Conservation (phyloP, 2,329 filamentous ascomycete genomes). For the Colletotrichum liaoningense region DNA sequence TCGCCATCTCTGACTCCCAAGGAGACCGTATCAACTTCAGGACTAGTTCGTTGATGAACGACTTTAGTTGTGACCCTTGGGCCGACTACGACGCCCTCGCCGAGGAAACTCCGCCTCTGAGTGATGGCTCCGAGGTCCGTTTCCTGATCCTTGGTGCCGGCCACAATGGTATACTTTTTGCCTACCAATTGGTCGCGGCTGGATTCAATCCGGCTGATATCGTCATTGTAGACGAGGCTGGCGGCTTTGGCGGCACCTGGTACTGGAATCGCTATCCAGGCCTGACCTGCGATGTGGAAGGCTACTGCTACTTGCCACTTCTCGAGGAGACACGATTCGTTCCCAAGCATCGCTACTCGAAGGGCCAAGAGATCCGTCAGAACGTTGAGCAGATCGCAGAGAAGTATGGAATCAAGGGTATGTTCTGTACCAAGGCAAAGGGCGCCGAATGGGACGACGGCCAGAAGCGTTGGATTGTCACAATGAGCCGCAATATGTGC, state of each 20-base stretch:
- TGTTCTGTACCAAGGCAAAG: slow-evolving; percentile 56
- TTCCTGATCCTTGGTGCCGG: slow-evolving; percentile 10
- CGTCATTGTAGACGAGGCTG: slow-evolving; percentile 52
- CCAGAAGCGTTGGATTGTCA: slow-evolving; percentile 37
- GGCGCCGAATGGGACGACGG: slow-evolving; percentile 58
- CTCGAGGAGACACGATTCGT: slow-evolving; percentile 25
- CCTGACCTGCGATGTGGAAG: slow-evolving; percentile 66
- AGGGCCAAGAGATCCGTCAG: slow-evolving; percentile 49
- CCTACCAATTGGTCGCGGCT: neutral
- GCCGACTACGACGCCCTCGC: slow-evolving; percentile 7
- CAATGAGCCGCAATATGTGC: slow-evolving; percentile 40
- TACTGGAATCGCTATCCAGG: slow-evolving; percentile 62
- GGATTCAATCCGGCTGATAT: slow-evolving; percentile 43
- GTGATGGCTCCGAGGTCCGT: neutral
- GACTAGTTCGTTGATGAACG: too few relatives aligned
- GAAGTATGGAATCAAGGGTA: slow-evolving; percentile 49
- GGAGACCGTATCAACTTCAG: too few relatives aligned
- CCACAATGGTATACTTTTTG: neutral
- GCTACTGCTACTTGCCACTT: slow-evolving; percentile 40
- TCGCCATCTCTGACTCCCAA: too few relatives aligned
- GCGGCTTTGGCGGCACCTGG: slow-evolving; percentile 62
- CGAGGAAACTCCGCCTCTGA: neutral
- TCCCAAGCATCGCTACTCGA: slow-evolving; percentile 43
- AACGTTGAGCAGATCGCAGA: slow-evolving; percentile 55
- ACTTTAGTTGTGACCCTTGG: neutral